These are phyloP conservation scores for Physcomitrellopsis africana DNA, from an alignment of 225 moss, liverwort and hornwort genomes.

Conservation along the genomic window DNA sequence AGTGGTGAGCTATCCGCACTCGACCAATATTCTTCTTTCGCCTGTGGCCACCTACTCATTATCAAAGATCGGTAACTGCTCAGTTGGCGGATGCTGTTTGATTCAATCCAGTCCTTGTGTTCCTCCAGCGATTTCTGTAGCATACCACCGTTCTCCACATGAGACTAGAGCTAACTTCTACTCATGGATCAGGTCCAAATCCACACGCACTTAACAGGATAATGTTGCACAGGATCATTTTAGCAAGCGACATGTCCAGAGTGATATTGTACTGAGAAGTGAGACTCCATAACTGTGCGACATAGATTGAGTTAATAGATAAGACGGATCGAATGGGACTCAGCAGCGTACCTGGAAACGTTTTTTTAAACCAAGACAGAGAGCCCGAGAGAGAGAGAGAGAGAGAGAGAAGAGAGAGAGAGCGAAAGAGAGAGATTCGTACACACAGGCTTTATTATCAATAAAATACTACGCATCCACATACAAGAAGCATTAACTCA, in stretches of 20 bases:
- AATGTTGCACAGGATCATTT: background rate
- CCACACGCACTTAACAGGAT: background rate
- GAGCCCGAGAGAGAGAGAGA: too few relatives aligned
- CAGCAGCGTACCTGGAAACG: background rate
- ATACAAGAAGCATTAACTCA: background rate
- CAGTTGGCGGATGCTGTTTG: slow-evolving; percentile 75
- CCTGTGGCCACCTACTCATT: slow-evolving; percentile 84
- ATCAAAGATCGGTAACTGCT: slow-evolving; percentile 78
- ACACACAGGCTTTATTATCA: background rate
- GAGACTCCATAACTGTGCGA: background rate
- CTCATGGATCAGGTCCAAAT: slow-evolving; percentile 10
- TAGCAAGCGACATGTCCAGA: background rate
- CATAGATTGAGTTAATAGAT: background rate
- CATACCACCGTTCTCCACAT: slow-evolving; percentile 32
- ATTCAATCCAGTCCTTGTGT: slow-evolving; percentile 80
- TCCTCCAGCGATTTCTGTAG: slow-evolving; percentile 81
- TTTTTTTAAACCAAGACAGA: background rate
- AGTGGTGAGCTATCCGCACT: slow-evolving; percentile 43
- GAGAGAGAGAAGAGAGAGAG: too few relatives aligned
- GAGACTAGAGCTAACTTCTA: background rate
- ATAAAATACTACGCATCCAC: background rate
- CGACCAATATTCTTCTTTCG: slow-evolving; percentile 34
- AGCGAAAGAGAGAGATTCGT: too few relatives aligned
- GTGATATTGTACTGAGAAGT: background rate
- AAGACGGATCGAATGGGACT: background rate